Base-by-base conservation (phyloP, 1,284 basidiomycete genomes). In the Hortiboletus rubellus region DNA sequence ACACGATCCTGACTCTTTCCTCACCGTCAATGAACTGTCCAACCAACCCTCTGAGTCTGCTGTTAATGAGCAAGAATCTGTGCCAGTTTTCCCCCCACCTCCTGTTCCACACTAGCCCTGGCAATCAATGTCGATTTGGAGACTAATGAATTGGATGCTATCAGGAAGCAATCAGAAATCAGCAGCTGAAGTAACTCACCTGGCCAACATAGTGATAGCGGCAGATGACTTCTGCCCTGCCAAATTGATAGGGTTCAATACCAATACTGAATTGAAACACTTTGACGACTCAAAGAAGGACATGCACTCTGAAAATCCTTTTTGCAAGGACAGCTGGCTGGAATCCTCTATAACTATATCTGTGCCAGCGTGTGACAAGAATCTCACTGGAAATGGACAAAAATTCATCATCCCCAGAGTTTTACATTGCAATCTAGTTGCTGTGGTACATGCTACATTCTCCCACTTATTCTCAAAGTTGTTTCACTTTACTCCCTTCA, bases 31-130 rank as follows among this genome's bases (percentile, higher is more conserved):
- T 9, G 50, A 43, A 27, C 12, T 51, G 6, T n/a, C 31, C 7
- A 34, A n/a, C 15, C 22, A 30, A 14, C 6, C 31, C 14, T 11
- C 40, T 12, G n/a, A 7, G n/a, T n/a, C n/a, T n/a, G n/a, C n/a
- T n/a, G n/a, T n/a, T n/a, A n/a, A n/a, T n/a, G n/a, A n/a, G n/a
- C n/a, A n/a, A n/a, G n/a, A n/a, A n/a, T n/a, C n/a, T n/a, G n/a
- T n/a, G n/a, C n/a, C n/a, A n/a, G n/a, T n/a, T n/a, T n/a, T n/a
- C n/a, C n/a, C n/a, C n/a, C n/a, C n/a, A n/a, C n/a, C n/a, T n/a
- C n/a, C n/a, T n/a, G n/a, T 9, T 0, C 54, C 54, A n/a, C 54
- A 47, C 1, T 58, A 48, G 57, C 57, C 54, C 22, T 58, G 57
- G 57, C n/a, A 47, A 18, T 27, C 15, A 0, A 37, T 58, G 22